These are phyloP conservation scores for Ceratorhiza oryzae-sativae DNA, from an alignment of 1,284 basidiomycete genomes.

Conservation along the genomic window DNA sequence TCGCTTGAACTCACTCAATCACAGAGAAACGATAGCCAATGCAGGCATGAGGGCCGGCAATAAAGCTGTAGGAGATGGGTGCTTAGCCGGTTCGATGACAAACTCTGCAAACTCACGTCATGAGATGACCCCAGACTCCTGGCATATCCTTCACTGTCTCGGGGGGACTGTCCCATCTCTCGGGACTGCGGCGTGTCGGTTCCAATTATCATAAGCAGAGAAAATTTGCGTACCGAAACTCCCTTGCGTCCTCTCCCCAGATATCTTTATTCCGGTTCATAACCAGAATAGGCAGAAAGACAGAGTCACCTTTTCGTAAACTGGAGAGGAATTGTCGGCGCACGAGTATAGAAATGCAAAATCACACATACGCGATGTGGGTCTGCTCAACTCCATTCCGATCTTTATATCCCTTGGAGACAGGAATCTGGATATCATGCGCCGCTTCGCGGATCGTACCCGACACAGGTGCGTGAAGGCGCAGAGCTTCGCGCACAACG, in stretches of 20 bases:
- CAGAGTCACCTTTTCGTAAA: constrained; percentile 18
- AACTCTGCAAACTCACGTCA: constrained; percentile 16
- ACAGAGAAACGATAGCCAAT: constrained; percentile 8
- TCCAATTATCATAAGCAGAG: no score
- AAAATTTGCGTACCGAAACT: constrained; percentile 36
- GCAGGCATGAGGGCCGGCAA: background rate
- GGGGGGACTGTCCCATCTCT: constrained; percentile 41
- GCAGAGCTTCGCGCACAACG: constrained; percentile 38
- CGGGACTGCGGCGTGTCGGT: constrained; percentile 24
- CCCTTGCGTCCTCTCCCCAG: constrained; percentile 41
- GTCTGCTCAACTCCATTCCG: constrained; percentile 11
- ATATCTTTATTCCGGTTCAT: constrained; percentile 38
- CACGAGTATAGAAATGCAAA: background rate
- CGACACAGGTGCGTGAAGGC: constrained; percentile 31
- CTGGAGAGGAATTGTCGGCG: background rate
- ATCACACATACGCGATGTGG: constrained; percentile 29
- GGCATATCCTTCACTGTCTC: constrained; percentile 37
- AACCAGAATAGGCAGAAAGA: constrained; percentile 31
- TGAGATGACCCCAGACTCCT: constrained; percentile 28
- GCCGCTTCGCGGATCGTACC: constrained; percentile 24
- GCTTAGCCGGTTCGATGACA: constrained; percentile 34
- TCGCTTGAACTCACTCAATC: constrained; percentile 34
- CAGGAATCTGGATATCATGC: constrained; percentile 38
- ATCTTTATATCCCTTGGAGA: constrained; percentile 31
- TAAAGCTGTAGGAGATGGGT: background rate